Evolutionary conservation across 1,284 basidiomycete species (phyloP), one percentile per base, ranked within the genome.

Genomic region (Caloboletus firmus): DNA sequence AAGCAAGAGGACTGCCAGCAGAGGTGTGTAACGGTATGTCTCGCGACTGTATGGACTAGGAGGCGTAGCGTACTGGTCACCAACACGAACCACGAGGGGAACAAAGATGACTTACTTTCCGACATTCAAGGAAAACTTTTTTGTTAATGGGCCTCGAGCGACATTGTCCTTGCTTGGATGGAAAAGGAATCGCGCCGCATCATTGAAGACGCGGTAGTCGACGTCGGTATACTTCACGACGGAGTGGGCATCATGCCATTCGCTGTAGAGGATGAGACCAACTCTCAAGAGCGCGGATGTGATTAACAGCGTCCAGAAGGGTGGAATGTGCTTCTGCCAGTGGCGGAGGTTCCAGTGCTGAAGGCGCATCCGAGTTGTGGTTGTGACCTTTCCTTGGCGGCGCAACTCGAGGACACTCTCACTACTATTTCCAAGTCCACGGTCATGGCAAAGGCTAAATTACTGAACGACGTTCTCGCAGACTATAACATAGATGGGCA

Each of bases 1-100:
- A 2, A 85, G 76, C 26, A 98, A 75, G 10, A 96, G 68, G 2
- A 94, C 71, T 2, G 96, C 93, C 9, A 99, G 80, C 30, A 99
- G 75, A 4, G 96, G 96, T 1, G 96, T 99, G 71, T 99, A 99
- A 5, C 96, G 88, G 71, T 97, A 99, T 2, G 97, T 99, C 58
- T 89, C 84, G 45, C 96, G 82, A n/a, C 80, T 81, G 69, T 98
- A 99, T 4, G 97, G 97, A 64, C 95, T 95, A 56, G 28, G n/a
- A 36, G 17, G 34, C 20, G 53, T 3, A 26, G 34, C 43, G 13
- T 31, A 28, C 50, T 13, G 40, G 49, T 55, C 48, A 60, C 36
- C 36, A 53, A 28, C 55, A 43, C 37, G 22, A 45, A 52, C 49
- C 31, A 55, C 8, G 37, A 39, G n/a, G 13, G 28, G 34, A 32